Evolutionary conservation across 805 yeast species (phyloP), one percentile per base, ranked within the genome.

Genomic region (Hanseniaspora guilliermondii): DNA sequence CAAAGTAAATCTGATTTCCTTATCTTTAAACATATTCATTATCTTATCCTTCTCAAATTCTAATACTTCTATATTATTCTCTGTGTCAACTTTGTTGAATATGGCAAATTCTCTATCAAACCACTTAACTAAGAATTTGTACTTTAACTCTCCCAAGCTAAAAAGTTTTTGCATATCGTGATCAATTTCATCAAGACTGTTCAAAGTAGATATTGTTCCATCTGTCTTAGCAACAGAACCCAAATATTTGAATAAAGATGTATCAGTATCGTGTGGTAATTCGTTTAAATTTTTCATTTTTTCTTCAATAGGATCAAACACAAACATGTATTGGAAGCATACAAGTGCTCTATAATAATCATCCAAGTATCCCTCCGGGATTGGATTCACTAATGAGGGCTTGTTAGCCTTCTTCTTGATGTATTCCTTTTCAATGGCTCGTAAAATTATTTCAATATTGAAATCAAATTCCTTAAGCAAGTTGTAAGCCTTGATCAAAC

Each of bases 311-410:
- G 96, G 95, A 64, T 89, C 78, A 67, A 79, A 91, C 1, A 93
- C 97, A 58, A 95, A 75, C 65, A 88, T 97, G 65, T 73, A 85
- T 62, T 76, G 82, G 65, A 93, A 93, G 12, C 97, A 91, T 41
- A 81, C 71, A 57, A 77, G 75, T 0, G 98, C 97, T 47, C 73
- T 70, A 33, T 69, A 63, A 52, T 80, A 82, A 58, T 84, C 89
- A 1, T 73, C 72, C 48, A 73, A 71, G 60, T 86, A 87, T 1
- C 68, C 74, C 0, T 62, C 68, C 0, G 93, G 88, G 0, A 85
- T 69, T 9, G 64, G 66, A 14, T 67, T 59, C 61, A 80, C 82
- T 0, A 85, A 86, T 19, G 82, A 85, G 38, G 81, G 71, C 54
- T 74, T 70, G 55, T 87, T 71, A 22, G 76, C 76, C 58, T 74